Base-by-base conservation (phyloP, 192 early-diverging fungal species). In the Entrophospora sp. region DNA sequence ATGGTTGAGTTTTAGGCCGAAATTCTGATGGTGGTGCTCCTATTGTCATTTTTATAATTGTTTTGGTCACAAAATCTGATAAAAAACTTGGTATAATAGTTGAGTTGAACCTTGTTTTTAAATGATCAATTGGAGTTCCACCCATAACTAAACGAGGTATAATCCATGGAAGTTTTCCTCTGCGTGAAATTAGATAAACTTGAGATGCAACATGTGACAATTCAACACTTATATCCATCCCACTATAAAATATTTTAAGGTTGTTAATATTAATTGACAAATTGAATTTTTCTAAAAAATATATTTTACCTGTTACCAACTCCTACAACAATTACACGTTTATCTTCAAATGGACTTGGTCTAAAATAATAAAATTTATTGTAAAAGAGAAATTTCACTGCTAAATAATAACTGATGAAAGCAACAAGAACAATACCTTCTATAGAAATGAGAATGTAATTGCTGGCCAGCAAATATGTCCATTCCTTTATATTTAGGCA, bases 381-480 rank as follows among this genome's bases (percentile, higher is more conserved):
- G 44, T 32, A 55, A n/a, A 34, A 20, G 13, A 24, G 8, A 58
- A 31, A 45, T 38, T 46, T 30, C 20, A 22, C 18, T 51, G 2
- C 0, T 13, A 1, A 1, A 12, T 32, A 7, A n/a, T 31, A 13
- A 71, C 77, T 70, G n/a, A n/a, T n/a, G n/a, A n/a, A n/a, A n/a
- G n/a, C n/a, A n/a, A n/a, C n/a, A n/a, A n/a, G n/a, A n/a, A n/a
- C n/a, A n/a, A n/a, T 67, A 76, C 77, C 77, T 70, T 30, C 75
- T 63, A 62, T 86, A 86, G 45, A 74, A 74, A 69, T 80, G 81
- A 0, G 82, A 86, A 66, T 86, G 84, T 31, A 81, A 42, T 51
- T 81, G 75, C 13, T 69, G 43, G 1, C 84, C 84, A 22, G 67
- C 70, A 61, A 75, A 84, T 5, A 61, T 64, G 1, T 80, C 69